Base-by-base conservation (phyloP, 306 rosid genomes). In the Cajanus cajan region DNA sequence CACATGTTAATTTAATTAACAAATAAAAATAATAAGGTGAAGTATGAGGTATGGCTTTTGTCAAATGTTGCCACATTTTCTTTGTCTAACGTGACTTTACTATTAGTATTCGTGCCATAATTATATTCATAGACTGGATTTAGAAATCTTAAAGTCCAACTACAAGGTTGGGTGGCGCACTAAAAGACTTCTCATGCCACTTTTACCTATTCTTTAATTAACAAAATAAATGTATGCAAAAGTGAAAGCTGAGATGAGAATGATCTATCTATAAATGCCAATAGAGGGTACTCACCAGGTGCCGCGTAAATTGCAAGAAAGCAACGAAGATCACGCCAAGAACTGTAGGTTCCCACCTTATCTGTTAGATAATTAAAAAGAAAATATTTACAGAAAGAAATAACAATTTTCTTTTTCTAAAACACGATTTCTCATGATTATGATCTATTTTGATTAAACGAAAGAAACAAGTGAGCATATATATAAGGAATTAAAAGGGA, bases 321-420 rank as follows among this genome's bases (percentile, higher is more conserved):
- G 4, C 0, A 25, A 92, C 66, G 65, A 90, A 88, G 68, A 83
- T n/a, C 15, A 81, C 0, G 7, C 98, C 98, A 47, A 87, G 87
- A 33, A 88, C 87, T 3, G 86, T 83, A 33, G 95, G 83, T 61
- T 92, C 81, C 98, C 98, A 94, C 68, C 71, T 84, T 84, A 92
- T 88, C 98, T 94, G 90, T 72, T 68, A 15, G 34, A 83, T n/a
- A 16, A 45, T 37, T 12, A 6, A 45, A 36, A 19, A 45, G 44
- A 40, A 19, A 16, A 39, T 18, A 39, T 65, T 52, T 24, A 68
- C 4, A 57, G 4, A 37, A 67, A 57, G 4, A 37, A 67, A 40
- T 45, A 16, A 6, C 4, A 6, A 12, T 34, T 40, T 39, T 11
- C 34, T 55, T 21, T 55, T 12, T 2, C 13, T 1, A 11, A 1